Conservation (phyloP, 257 asterid genomes). For the Primulina tabacum region DNA sequence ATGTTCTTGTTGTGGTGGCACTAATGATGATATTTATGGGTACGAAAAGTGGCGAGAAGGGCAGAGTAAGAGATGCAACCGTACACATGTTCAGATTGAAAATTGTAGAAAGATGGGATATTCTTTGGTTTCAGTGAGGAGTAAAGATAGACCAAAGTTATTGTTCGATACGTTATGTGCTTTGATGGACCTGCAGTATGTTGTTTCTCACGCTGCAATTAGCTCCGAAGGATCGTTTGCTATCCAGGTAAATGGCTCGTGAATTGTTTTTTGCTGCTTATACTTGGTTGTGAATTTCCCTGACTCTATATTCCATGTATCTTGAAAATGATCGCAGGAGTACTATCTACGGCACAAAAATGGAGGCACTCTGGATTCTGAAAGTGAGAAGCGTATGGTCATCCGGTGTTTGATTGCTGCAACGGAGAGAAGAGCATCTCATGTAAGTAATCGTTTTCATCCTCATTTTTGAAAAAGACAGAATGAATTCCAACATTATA, state of each 20-base stretch:
- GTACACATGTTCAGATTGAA: slow-evolving; percentile 62
- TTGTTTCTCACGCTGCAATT: slow-evolving; percentile 76
- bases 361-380: slow-evolving; percentile 47
- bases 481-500: background rate
- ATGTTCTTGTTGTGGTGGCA: slow-evolving; percentile 47
- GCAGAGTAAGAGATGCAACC: slow-evolving; percentile 34
- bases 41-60: slow-evolving; percentile 23
- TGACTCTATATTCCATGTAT: background rate
- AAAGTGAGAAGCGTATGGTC: slow-evolving; percentile 48
- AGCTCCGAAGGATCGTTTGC: slow-evolving; percentile 65
- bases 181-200: slow-evolving; percentile 65
- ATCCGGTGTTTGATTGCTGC: slow-evolving; percentile 74
- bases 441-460: slow-evolving; percentile 37
- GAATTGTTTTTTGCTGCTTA: background rate
- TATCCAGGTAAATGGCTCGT: slow-evolving; percentile 50
- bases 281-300: background rate
- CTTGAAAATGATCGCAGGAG: slow-evolving; percentile 41
- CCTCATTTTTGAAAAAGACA: background rate
- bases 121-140: slow-evolving; percentile 53
- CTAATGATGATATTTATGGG: slow-evolving; percentile 34
- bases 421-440: slow-evolving; percentile 67
- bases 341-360: slow-evolving; percentile 59
- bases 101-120: slow-evolving; percentile 52
- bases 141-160: slow-evolving; percentile 70
- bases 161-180: slow-evolving; percentile 77